These are phyloP conservation scores for Glebionis coronaria DNA, from an alignment of 129 eudicot species.

Conservation along the genomic window DNA sequence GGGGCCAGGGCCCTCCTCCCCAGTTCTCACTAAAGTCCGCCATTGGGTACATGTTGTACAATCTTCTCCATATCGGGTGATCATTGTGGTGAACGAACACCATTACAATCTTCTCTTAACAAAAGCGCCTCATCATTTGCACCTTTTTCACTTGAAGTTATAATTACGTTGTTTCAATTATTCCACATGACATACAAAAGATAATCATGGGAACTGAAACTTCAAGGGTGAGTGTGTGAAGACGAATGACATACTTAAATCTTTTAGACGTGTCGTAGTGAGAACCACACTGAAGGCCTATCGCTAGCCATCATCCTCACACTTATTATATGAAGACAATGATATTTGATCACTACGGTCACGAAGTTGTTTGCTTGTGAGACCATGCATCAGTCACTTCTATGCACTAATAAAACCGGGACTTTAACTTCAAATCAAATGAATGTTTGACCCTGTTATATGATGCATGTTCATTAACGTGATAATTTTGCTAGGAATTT, in stretches of 20 bases:
- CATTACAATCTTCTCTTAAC: constrained; percentile 38
- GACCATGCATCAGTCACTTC: not conserved
- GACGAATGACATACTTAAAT: not conserved
- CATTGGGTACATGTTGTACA: too few species aligned
- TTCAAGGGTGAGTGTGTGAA: not conserved
- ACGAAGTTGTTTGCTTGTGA: not conserved
- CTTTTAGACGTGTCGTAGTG: not conserved
- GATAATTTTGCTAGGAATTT: too few species aligned
- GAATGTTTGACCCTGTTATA: constrained; percentile 43
- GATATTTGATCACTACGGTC: not conserved
- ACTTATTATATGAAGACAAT: constrained; percentile 33
- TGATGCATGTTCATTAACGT: too few species aligned
- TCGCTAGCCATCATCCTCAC: constrained; percentile 30
- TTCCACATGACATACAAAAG: constrained; percentile 35
- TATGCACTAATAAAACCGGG: constrained; percentile 42
- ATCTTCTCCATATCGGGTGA: constrained; percentile 27
- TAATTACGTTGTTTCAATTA: constrained; percentile 35
- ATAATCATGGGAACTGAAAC: constrained; percentile 6
- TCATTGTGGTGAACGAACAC: constrained; percentile 32
- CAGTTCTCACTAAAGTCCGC: too few species aligned
- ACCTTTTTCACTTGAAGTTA: constrained; percentile 38
- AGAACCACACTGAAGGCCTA: not conserved
- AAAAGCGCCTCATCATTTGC: constrained; percentile 31
- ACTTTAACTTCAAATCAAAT: constrained; percentile 43
- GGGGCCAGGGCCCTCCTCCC: too few species aligned